A percentile compares a stretch with the other conserved stretches of the same genome.
Evolutionary conservation across 345 rosid genomes (phyloP).

Genomic region (Melaleuca quinquenervia): DNA sequence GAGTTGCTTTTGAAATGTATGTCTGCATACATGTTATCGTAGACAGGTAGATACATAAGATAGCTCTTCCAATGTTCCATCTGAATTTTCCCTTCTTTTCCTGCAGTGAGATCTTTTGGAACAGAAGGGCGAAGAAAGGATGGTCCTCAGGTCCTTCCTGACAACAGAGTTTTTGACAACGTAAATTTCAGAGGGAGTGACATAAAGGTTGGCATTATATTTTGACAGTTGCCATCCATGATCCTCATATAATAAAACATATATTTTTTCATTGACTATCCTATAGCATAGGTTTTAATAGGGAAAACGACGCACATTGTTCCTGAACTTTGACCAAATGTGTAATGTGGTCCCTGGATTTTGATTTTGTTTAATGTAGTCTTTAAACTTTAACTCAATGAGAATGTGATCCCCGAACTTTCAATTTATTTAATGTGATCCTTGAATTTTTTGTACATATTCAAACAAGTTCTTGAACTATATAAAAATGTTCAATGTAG

Average conservation of each 20-base stretch:
- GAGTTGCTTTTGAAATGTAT: neutral
- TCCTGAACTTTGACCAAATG: too few species aligned
- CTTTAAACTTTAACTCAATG: too few species aligned
- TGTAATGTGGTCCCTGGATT: too few species aligned
- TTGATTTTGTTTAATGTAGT: too few species aligned
- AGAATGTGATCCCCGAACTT: too few species aligned
- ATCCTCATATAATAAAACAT: neutral
- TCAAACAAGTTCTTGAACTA: too few species aligned
- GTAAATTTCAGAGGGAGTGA: slow-evolving; percentile 41
- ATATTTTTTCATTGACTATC: neutral
- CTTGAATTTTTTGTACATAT: too few species aligned
- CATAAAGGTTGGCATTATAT: slow-evolving; percentile 21
- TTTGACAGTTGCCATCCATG: neutral
- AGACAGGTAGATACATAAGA: neutral
- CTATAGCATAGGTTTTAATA: neutral
- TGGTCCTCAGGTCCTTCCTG: slow-evolving; percentile 30
- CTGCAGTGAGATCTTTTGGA: slow-evolving; percentile 44
- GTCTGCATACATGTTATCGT: neutral
- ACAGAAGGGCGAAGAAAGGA: slow-evolving; percentile 50
- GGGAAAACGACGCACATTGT: too few species aligned
- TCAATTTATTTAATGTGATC: too few species aligned
- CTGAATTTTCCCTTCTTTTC: neutral
- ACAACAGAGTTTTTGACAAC: slow-evolving; percentile 29
- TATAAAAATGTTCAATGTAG: too few species aligned
- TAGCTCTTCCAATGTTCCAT: neutral